Percentiles rank a stretch among this genome's conserved stretches.
These are phyloP conservation scores for Crithidia fasciculata DNA, from an alignment of 208 protist genomes.

Conservation along the genomic window DNA sequence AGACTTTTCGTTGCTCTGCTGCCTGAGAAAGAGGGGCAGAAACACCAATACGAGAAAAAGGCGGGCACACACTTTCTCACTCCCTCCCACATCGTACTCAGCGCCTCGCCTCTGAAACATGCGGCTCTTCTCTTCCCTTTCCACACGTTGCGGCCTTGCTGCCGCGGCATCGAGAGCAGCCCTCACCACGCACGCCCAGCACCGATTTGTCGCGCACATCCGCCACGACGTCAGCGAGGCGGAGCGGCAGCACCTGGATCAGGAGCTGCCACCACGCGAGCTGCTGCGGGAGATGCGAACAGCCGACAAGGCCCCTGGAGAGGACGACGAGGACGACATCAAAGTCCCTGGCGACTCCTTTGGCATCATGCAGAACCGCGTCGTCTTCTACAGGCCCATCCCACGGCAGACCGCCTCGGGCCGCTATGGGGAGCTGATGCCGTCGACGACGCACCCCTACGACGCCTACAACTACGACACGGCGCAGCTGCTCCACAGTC, in stretches of 20 bases:
- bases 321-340: slow-evolving; percentile 50
- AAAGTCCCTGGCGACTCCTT: slow-evolving; percentile 86
- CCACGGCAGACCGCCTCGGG: slow-evolving; percentile 41
- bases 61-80: no score
- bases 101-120: neutral
- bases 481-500: slow-evolving; percentile 61
- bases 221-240: slow-evolving; percentile 47
- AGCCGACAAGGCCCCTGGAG: slow-evolving; percentile 39
- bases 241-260: slow-evolving; percentile 70
- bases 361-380: slow-evolving; percentile 88
- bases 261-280: slow-evolving; percentile 73
- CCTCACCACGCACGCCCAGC: neutral
- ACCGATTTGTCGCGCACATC: slow-evolving; percentile 3
- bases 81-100: no score
- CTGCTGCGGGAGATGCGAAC: slow-evolving; percentile 62
- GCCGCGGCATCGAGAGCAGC: neutral
- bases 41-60: no score
- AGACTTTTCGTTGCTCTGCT: no score
- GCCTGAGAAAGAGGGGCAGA: no score
- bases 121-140: neutral
- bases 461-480: slow-evolving; percentile 62
- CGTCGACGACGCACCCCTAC: slow-evolving; percentile 57
- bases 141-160: neutral
- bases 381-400: slow-evolving; percentile 82
- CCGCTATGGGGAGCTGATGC: slow-evolving; percentile 68